Percentiles rank a stretch among this genome's conserved stretches.
Evolutionary conservation across 1,284 basidiomycete species (phyloP).

Genomic region (Lentinus polychrous): DNA sequence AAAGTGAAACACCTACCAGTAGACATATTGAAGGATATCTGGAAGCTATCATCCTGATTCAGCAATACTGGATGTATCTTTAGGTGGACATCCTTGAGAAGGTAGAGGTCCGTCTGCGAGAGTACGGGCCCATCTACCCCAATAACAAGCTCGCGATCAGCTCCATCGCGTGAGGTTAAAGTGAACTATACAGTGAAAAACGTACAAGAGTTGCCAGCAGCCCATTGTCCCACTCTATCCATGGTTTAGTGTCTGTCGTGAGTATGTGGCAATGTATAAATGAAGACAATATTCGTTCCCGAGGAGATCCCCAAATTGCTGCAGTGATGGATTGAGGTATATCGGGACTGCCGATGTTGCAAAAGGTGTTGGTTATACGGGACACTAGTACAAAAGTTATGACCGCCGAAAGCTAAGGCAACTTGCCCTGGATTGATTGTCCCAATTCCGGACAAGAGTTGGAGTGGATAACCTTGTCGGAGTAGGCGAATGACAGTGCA

Average conservation of each 20-base stretch:
- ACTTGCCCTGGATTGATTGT: too few species aligned
- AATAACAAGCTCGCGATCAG: background rate
- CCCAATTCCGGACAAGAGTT: too few species aligned
- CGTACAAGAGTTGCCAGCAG: constrained; percentile 14
- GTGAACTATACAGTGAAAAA: background rate
- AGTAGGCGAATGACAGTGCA: too few species aligned
- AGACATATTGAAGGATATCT: constrained; percentile 64
- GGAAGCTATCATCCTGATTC: constrained; percentile 41
- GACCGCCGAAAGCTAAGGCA: too few species aligned
- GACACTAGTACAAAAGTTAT: too few species aligned
- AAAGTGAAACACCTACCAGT: constrained; percentile 39
- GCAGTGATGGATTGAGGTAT: too few species aligned
- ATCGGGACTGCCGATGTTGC: too few species aligned
- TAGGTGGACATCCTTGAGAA: constrained; percentile 52
- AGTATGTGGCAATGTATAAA: too few species aligned
- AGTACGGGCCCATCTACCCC: constrained; percentile 67
- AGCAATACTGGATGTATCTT: constrained; percentile 67
- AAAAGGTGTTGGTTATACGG: too few species aligned
- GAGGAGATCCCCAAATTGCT: too few species aligned
- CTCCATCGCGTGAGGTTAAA: background rate
- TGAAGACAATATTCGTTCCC: too few species aligned
- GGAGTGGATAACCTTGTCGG: too few species aligned
- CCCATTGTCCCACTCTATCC: constrained; percentile 24
- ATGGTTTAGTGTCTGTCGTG: background rate
- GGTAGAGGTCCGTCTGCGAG: constrained; percentile 67